Evolutionary conservation across 2,329 filamentous ascomycete species (phyloP), one percentile per base, ranked within the genome.

Genomic region (Domatiomyces catenatus): DNA sequence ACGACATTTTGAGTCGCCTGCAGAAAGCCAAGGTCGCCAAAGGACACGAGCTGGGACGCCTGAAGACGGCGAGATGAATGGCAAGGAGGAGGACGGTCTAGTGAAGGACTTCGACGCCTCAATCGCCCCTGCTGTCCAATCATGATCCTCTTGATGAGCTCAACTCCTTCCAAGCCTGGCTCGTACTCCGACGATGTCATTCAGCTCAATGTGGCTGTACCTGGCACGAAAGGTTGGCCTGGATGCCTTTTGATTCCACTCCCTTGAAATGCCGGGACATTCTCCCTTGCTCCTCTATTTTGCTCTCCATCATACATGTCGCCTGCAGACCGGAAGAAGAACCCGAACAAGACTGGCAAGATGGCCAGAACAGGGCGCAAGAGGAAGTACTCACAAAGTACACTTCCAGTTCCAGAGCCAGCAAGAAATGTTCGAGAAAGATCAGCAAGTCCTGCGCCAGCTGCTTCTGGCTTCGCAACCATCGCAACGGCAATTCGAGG

Each of bases 401-500:
- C 47, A 8, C 18, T 48, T 20, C 28, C 18, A 43, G 47, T 39
- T 7, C 47, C 45, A 18, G 26, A 24, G 32, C 17, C 43, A 26
- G 8, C 42, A 47, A 8, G 28, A 47, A 46, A 39, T n/a, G 20
- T 18, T 28, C 26, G 45, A 7, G 45, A 28, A 26, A 22, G 45
- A 8, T 47, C 45, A 12, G 20, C 26, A 12, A 47, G 45, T 17
- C 45, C 45, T 26, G 20, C 20, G 17, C 45, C 45, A 18, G 17
- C 6, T 48, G 22, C 17, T 22, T 26, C 18, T 10, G 42, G 18
- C 22, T n/a, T 46, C 17, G 42, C 47, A 20, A 43, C 28, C 10
- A 28, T 50, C 24, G 18, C n/a, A 20, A 49, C 20, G 8, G 48
- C 42, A 32, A 42, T 46, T 17, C 48, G 46, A 48, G 44, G 51